These are phyloP conservation scores for Cephalotrichum gorgonifer DNA, from an alignment of 2,329 filamentous ascomycete genomes.

Conservation along the genomic window DNA sequence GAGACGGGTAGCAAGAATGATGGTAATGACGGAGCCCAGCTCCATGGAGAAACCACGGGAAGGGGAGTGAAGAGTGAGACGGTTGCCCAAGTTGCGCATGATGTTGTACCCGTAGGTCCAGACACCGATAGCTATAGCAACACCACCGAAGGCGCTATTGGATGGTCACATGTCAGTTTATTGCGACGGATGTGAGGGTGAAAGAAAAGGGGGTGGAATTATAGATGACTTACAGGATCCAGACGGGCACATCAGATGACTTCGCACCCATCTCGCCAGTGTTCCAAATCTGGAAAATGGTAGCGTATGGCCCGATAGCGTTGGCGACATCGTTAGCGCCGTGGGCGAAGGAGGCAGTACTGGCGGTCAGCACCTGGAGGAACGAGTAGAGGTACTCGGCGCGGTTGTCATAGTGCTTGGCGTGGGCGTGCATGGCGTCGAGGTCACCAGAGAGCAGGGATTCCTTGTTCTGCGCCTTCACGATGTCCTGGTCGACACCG, in stretches of 20 bases:
- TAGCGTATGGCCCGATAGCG: conserved; percentile 52
- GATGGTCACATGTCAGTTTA: neutral
- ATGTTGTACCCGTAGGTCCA: conserved; percentile 55
- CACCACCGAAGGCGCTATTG: conserved; percentile 34
- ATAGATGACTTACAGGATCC: conserved; percentile 35
- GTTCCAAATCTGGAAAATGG: conserved; percentile 51
- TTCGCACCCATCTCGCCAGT: conserved; percentile 29
- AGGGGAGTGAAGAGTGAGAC: conserved; percentile 52
- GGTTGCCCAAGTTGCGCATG: conserved; percentile 53
- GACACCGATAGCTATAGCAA: conserved; percentile 42
- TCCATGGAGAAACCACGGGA: conserved; percentile 50
- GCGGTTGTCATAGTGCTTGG: conserved; percentile 57
- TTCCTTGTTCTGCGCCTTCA: conserved; percentile 58
- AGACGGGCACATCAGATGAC: conserved; percentile 43
- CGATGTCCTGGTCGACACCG: conserved; percentile 72
- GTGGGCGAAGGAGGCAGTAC: conserved; percentile 64
- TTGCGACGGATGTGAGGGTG: neutral
- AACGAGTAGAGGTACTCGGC: conserved; percentile 61
- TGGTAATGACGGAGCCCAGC: conserved; percentile 49
- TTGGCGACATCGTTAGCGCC: conserved; percentile 66
- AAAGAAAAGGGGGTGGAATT: neutral
- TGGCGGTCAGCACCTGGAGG: conserved; percentile 55
- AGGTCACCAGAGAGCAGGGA: conserved; percentile 30
- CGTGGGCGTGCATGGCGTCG: conserved; percentile 39
- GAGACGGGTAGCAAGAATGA: conserved; percentile 53